Conservation (phyloP, 257 asterid species). For the Cordia subcordata region DNA sequence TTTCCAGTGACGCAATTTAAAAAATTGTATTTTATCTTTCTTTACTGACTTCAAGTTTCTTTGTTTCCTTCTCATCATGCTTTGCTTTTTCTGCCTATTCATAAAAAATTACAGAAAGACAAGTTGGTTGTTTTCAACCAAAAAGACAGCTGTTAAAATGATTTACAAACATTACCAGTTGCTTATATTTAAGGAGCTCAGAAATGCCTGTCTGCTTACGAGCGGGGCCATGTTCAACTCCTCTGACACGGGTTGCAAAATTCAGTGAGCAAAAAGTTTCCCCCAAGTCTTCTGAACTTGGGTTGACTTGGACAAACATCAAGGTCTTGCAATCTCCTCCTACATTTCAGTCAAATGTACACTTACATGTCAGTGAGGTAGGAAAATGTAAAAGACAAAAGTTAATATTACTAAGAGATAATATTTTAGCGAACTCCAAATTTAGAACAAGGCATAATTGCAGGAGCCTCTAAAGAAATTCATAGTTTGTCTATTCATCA, state of each 20-base stretch:
- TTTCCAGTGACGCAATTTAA: no score
- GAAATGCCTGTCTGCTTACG: conserved; percentile 61
- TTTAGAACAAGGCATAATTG: no score
- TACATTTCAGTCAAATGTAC: conserved; percentile 35
- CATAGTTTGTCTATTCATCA: no score
- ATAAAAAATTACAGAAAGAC: conserved; percentile 13
- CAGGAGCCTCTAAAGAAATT: no score
- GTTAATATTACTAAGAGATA: no score
- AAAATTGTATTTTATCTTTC: no score
- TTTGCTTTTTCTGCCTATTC: conserved; percentile 81
- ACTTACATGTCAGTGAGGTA: background rate
- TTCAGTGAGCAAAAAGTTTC: conserved; percentile 89
- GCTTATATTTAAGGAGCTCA: conserved; percentile 75
- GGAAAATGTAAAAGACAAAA: no score
- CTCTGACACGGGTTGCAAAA: conserved; percentile 90
- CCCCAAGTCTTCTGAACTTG: conserved; percentile 61
- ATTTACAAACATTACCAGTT: conserved; percentile 51
- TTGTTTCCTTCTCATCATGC: conserved; percentile 85
- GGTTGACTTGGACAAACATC: conserved; percentile 86
- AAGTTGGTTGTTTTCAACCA: conserved; percentile 6
- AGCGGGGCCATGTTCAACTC: conserved; percentile 94
- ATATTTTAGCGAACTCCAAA: no score
- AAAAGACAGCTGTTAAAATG: background rate
- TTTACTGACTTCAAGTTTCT: conserved; percentile 76
- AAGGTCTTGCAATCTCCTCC: conserved; percentile 93